Percentiles rank a stretch among this genome's conserved stretches.
These are phyloP conservation scores for Scheffersomyces segobiensis DNA, from an alignment of 1,139 yeast genomes.

Conservation along the genomic window DNA sequence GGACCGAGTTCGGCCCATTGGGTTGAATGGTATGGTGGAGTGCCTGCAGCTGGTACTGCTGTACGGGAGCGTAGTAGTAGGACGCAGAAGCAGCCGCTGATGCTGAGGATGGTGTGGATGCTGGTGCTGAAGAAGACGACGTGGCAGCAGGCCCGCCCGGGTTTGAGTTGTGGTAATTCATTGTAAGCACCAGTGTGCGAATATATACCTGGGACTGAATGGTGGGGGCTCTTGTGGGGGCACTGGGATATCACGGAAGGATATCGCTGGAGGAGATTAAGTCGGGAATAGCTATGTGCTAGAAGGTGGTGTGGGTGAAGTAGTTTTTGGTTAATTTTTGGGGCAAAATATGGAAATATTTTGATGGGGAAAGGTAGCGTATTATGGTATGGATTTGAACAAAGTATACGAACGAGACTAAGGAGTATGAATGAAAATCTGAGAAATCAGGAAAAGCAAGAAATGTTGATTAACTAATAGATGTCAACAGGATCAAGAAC, in stretches of 20 bases:
- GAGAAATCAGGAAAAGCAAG: not conserved
- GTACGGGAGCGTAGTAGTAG: not conserved
- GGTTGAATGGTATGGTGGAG: not conserved
- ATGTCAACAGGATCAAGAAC: not conserved
- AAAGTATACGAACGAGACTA: too few relatives aligned
- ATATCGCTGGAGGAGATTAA: not conserved
- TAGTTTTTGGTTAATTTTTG: not conserved
- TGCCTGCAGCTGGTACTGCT: not conserved
- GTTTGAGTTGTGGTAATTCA: not conserved
- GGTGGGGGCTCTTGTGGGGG: not conserved
- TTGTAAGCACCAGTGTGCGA: not conserved
- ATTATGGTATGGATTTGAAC: too few relatives aligned
- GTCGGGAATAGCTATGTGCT: not conserved
- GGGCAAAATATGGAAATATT: not conserved
- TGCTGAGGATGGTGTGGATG: not conserved
- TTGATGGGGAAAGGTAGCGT: not conserved
- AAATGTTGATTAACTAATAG: too few relatives aligned
- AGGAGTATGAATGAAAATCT: not conserved
- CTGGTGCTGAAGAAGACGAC: constrained; percentile 8
- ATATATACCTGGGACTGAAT: not conserved
- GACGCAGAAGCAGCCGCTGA: not conserved
- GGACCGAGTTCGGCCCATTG: not conserved
- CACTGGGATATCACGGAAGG: not conserved
- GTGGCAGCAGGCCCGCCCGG: not conserved
- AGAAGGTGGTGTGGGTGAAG: not conserved